phyloP scores from a whole-genome alignment of 1,284 basidiomycete species.

The Pyrrhoderma lamaoense region DNA sequence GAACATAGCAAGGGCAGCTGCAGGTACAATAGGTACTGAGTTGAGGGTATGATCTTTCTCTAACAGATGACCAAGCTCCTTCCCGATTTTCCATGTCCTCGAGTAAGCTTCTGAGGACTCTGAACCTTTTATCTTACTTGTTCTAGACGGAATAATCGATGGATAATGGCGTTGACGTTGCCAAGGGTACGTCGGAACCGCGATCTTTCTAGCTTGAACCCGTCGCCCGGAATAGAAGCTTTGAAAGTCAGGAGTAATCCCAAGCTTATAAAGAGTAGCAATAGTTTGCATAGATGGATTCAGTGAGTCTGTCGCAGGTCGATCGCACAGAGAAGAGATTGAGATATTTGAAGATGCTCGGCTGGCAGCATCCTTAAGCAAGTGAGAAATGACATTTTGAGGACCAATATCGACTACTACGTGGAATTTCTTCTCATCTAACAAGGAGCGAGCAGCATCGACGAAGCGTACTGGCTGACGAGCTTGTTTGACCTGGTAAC shows the following conservation, averaged over 20 bases:
- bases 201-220: slow-evolving; percentile 22
- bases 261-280: slow-evolving; percentile 26
- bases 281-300: slow-evolving; percentile 27
- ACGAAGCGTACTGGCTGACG: slow-evolving; percentile 28
- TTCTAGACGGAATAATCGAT: slow-evolving; percentile 24
- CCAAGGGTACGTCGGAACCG: slow-evolving; percentile 32
- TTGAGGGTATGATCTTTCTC: slow-evolving; percentile 29
- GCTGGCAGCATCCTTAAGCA: slow-evolving; percentile 26
- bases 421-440: slow-evolving; percentile 21
- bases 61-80: slow-evolving; percentile 10
- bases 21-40: slow-evolving; percentile 29
- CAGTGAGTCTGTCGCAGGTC: slow-evolving; percentile 29
- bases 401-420: slow-evolving; percentile 31
- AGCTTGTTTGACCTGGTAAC: slow-evolving; percentile 28
- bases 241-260: slow-evolving; percentile 25
- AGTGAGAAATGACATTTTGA: slow-evolving; percentile 29
- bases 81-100: slow-evolving; percentile 11
- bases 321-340: slow-evolving; percentile 25
- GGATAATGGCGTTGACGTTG: slow-evolving; percentile 31
- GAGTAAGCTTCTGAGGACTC: neutral
- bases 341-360: slow-evolving; percentile 20
- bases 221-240: slow-evolving; percentile 23
- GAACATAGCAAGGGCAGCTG: slow-evolving; percentile 29
- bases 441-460: slow-evolving; percentile 23
- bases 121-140: slow-evolving; percentile 1